phyloP scores from a whole-genome alignment of 371 early-diverging fungal genomes.

The Syncephalis plumigaleata region DNA sequence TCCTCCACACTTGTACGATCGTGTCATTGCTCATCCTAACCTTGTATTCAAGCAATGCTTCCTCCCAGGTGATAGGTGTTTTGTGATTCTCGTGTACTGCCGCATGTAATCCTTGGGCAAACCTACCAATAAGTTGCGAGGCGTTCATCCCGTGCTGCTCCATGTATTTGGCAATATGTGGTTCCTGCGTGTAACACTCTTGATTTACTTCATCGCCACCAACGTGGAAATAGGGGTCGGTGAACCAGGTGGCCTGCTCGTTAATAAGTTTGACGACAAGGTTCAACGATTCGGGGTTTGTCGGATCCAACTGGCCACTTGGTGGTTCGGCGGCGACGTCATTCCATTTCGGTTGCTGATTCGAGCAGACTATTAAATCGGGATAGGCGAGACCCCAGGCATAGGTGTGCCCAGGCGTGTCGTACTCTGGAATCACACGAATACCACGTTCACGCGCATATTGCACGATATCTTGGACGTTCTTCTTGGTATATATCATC shows the following conservation, averaged over 20 bases:
- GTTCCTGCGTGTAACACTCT: slow-evolving; percentile 35
- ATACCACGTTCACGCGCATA: no score
- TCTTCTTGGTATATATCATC: background rate
- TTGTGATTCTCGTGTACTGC: slow-evolving; percentile 17
- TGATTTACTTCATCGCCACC: slow-evolving; percentile 57
- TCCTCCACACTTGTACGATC: slow-evolving; percentile 35
- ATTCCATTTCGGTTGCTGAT: slow-evolving; percentile 28
- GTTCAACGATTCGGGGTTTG: slow-evolving; percentile 26
- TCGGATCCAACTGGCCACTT: slow-evolving; percentile 51
- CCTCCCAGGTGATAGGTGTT: slow-evolving; percentile 34
- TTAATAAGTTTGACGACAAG: slow-evolving; percentile 31
- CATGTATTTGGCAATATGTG: slow-evolving; percentile 15
- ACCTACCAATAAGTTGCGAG: slow-evolving; percentile 9
- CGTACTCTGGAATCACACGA: slow-evolving; percentile 56
- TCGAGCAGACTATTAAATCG: slow-evolving; percentile 25
- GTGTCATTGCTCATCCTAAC: slow-evolving; percentile 21
- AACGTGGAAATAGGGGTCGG: slow-evolving; percentile 38
- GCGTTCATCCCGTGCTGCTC: slow-evolving; percentile 5
- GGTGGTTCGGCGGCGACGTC: slow-evolving; percentile 47
- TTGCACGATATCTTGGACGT: no score
- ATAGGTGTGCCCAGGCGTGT: slow-evolving; percentile 44
- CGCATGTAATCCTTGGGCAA: slow-evolving; percentile 11
- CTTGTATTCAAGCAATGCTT: slow-evolving; percentile 26
- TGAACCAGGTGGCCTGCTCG: slow-evolving; percentile 36
- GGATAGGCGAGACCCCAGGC: slow-evolving; percentile 21